Conservation (phyloP, 1,284 basidiomycete species). For the Ganoderma meredithae region DNA sequence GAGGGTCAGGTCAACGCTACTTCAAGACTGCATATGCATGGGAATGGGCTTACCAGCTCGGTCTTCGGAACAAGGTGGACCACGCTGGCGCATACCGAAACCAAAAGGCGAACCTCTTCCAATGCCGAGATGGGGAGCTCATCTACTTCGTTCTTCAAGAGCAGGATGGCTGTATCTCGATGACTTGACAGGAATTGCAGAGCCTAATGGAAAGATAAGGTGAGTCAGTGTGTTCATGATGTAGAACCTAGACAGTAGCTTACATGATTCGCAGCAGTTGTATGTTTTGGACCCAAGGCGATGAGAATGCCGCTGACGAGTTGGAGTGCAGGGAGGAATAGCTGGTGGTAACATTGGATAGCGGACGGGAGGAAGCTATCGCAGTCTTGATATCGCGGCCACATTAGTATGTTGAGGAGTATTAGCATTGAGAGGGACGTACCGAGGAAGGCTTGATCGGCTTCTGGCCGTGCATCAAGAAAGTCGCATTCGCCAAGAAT, state of each 20-base stretch:
- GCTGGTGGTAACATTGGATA: constrained; percentile 87
- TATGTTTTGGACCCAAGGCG: constrained; percentile 70
- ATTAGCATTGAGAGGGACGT: constrained; percentile 35
- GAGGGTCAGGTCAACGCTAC: constrained; percentile 7
- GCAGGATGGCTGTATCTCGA: constrained; percentile 79
- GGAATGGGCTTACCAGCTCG: constrained; percentile 68
- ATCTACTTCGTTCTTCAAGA: constrained; percentile 77
- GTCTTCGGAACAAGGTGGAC: constrained; percentile 75
- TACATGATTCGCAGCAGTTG: constrained; percentile 73
- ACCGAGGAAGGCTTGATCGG: constrained; percentile 86
- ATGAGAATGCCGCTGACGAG: constrained; percentile 76
- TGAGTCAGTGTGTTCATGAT: not conserved
- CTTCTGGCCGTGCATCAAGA: constrained; percentile 83
- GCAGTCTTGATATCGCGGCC: constrained; percentile 58
- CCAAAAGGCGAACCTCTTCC: constrained; percentile 80
- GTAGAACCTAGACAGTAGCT: constrained; percentile 22
- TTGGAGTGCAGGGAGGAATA: constrained; percentile 87
- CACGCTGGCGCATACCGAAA: constrained; percentile 72
- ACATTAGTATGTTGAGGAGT: not conserved
- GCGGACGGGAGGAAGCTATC: constrained; percentile 90
- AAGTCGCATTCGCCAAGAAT: constrained; percentile 90
- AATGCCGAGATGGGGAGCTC: constrained; percentile 71
- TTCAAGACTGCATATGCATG: not conserved
- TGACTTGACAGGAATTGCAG: constrained; percentile 82
- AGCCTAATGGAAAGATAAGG: constrained; percentile 57